Percentiles rank a stretch among this genome's conserved stretches.
Evolutionary conservation across 164 flowering plant genomes (phyloP).

Genomic region (Echeveria elegans): DNA sequence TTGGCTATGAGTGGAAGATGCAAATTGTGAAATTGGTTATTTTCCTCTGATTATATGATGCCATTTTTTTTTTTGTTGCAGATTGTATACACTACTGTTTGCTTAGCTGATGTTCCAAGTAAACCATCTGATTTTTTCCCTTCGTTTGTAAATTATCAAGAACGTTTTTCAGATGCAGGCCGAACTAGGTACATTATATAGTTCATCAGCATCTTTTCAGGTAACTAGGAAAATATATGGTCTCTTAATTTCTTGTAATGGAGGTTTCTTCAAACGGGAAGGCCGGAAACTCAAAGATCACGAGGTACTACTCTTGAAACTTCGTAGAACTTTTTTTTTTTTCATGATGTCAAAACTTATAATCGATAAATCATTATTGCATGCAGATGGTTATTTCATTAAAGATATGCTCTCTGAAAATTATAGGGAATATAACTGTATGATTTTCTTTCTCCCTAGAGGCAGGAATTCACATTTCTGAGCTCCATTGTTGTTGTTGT

Average conservation of each 20-base stretch:
- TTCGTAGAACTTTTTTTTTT: not conserved
- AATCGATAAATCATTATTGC: not conserved
- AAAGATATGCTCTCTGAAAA: not conserved
- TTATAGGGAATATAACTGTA: not conserved
- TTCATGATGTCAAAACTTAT: not conserved
- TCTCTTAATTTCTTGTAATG: conserved; percentile 36
- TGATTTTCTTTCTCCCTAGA: not conserved
- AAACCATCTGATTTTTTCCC: conserved; percentile 97
- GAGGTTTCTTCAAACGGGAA: conserved; percentile 96
- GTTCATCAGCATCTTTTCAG: conserved; percentile 5
- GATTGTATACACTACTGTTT: conserved; percentile 84
- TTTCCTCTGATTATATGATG: not conserved
- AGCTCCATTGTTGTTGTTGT: conserved; percentile 1
- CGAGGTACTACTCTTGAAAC: conserved; percentile 48
- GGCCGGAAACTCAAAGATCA: conserved; percentile 90
- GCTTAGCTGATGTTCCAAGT: conserved; percentile 88
- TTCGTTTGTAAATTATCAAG: conserved; percentile 86
- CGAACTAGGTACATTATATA: conserved; percentile 63
- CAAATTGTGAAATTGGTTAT: not conserved
- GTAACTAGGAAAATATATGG: not conserved
- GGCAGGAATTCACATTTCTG: not conserved
- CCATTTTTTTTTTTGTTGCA: conserved; percentile 34
- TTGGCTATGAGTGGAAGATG: not conserved
- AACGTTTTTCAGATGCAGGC: conserved; percentile 97
- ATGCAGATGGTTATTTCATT: too few relatives aligned